Base-by-base conservation (phyloP, 1,284 basidiomycete species). In the Acaromyces ingoldii region DNA sequence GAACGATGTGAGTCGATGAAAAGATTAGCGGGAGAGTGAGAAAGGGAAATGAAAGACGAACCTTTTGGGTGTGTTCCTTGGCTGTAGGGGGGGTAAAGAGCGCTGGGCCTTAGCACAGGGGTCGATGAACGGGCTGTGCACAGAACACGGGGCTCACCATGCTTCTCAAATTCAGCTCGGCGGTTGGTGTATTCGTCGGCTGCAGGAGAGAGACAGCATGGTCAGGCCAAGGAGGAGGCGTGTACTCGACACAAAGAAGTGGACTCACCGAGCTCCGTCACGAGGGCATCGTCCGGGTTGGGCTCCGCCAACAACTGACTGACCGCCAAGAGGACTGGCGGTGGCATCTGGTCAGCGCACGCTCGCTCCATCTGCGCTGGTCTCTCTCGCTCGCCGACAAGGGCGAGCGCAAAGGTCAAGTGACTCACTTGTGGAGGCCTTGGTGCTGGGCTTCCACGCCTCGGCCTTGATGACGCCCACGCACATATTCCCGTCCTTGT, bases 361-460 rank as follows among this genome's bases (percentile, higher is more conserved):
- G n/a, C n/a, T n/a, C n/a, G n/a, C n/a, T n/a, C n/a, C n/a, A n/a
- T n/a, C n/a, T n/a, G n/a, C n/a, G n/a, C n/a, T n/a, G n/a, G n/a
- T n/a, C n/a, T n/a, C n/a, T n/a, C n/a, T n/a, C n/a, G n/a, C n/a
- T n/a, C n/a, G n/a, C n/a, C n/a, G n/a, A n/a, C n/a, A 40, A 6
- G 21, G 4, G 5, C 21, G 29, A 47, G 43, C 29, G 36, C 33
- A 41, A 26, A 28, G 31, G 5, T 19, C n/a, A n/a, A 29, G 30
- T 19, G 9, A 61, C 73, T 49, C 49, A 75, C 74, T 67, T 6
- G 68, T 69, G 25, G 67, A 52, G 6, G 68, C 67, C 56, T 74
- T 72, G 5, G 73, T 75, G 34, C 63, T 66, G 13, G 74, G 74
- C 55, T 76, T 76, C 74, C 74, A 76, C 6, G 68, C 64, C 41